Evolutionary conservation across 2,329 filamentous ascomycete genomes (phyloP).

Genomic region (Catunica adiposa): DNA sequence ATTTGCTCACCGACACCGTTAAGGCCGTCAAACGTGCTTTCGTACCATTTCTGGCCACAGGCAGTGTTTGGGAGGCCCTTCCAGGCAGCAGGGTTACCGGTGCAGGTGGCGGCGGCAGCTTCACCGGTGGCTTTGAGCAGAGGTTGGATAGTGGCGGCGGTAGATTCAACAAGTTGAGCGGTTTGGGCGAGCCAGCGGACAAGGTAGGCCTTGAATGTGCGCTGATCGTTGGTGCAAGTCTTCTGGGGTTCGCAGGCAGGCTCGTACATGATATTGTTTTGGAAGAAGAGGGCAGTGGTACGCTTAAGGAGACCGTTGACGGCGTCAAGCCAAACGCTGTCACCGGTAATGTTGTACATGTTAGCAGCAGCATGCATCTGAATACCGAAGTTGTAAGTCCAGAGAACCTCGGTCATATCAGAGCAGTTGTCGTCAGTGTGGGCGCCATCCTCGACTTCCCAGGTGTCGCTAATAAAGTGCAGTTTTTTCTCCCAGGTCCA

Average conservation of each 20-base stretch:
- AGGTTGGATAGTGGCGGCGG: constrained; percentile 31
- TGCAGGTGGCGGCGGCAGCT: constrained; percentile 36
- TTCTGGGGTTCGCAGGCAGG: constrained; percentile 44
- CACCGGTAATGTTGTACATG: constrained; percentile 44
- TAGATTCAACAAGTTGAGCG: constrained; percentile 37
- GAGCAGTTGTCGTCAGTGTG: constrained; percentile 25
- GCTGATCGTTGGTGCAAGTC: constrained; percentile 54
- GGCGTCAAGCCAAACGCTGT: constrained; percentile 38
- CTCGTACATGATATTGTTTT: constrained; percentile 41
- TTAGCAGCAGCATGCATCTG: constrained; percentile 45
- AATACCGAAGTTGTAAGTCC: constrained; percentile 54
- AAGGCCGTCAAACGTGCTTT: constrained; percentile 37
- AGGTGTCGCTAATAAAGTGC: constrained; percentile 39
- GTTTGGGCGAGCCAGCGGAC: constrained; percentile 47
- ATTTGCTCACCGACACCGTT: constrained; percentile 54
- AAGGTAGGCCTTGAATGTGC: constrained; percentile 61
- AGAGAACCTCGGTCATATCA: constrained; percentile 37
- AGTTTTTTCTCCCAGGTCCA: constrained; percentile 47
- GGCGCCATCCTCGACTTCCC: constrained; percentile 36
- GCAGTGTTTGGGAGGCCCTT: constrained; percentile 39
- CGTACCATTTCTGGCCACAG: constrained; percentile 50
- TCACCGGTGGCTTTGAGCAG: constrained; percentile 34
- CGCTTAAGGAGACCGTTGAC: constrained; percentile 40
- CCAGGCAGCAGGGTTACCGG: constrained; percentile 29
- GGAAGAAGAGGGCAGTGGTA: constrained; percentile 37